Evolutionary conservation across 768 basidiomycete species (phyloP).

Genomic region (Pulveroboletus frians): DNA sequence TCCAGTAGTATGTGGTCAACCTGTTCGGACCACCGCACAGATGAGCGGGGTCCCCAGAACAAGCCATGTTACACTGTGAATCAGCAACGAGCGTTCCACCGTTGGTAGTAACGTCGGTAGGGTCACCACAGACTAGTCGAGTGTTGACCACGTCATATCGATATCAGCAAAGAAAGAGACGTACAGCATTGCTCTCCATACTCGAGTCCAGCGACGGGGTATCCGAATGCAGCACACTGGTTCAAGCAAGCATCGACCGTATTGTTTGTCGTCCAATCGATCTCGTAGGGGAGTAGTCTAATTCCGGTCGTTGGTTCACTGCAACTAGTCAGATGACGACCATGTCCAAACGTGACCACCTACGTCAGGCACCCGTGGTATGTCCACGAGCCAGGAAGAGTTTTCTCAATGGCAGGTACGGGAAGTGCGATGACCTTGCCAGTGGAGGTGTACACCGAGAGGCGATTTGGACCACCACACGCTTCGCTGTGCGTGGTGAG

Average conservation of each 20-base stretch:
- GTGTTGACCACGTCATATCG: neutral
- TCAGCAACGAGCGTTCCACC: conserved; percentile 31
- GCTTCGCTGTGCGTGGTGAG: conserved; percentile 41
- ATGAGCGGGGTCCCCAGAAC: conserved; percentile 66
- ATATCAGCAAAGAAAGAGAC: conserved; percentile 22
- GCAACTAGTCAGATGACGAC: neutral
- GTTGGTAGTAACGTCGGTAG: conserved; percentile 42
- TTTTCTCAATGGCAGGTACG: conserved; percentile 52
- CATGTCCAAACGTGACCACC: conserved; percentile 15
- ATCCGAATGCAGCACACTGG: conserved; percentile 70
- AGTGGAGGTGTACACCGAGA: conserved; percentile 62
- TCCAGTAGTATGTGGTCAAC: conserved; percentile 52
- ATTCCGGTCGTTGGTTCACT: conserved; percentile 45
- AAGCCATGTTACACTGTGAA: conserved; percentile 44
- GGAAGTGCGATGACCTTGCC: conserved; percentile 49
- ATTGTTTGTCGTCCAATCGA: conserved; percentile 56
- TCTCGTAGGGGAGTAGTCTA: conserved; percentile 57
- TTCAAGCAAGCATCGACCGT: conserved; percentile 59
- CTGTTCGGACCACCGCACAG: conserved; percentile 58
- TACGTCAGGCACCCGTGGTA: conserved; percentile 68
- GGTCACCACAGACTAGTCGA: conserved; percentile 63
- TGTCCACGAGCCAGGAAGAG: conserved; percentile 58
- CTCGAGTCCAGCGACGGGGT: conserved; percentile 64
- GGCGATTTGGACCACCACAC: conserved; percentile 69
- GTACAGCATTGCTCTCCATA: conserved; percentile 70